Evolutionary conservation across 1,139 yeast species (phyloP).

Genomic region (Wickerhamomyces sp.): DNA sequence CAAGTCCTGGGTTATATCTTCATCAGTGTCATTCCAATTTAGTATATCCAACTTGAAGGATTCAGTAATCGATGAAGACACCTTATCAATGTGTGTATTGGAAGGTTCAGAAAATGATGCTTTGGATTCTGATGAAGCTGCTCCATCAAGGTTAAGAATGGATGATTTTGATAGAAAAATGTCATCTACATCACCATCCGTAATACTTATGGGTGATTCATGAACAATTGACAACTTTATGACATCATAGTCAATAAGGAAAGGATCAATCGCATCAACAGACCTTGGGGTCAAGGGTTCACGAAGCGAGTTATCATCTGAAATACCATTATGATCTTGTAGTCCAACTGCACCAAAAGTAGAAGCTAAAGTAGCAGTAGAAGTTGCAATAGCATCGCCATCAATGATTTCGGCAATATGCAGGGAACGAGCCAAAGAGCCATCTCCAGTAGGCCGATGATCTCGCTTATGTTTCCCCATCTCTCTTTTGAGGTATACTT

Average conservation of each 20-base stretch:
- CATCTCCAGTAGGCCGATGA: too few relatives aligned
- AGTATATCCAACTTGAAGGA: slow-evolving; percentile 6
- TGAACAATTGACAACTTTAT: background rate
- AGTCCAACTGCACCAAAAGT: too few relatives aligned
- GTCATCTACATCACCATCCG: background rate
- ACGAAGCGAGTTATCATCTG: too few relatives aligned
- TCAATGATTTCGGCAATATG: too few relatives aligned
- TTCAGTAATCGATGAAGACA: slow-evolving; percentile 2
- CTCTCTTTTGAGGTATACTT: too few relatives aligned
- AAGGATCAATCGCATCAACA: background rate
- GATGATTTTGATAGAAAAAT: background rate
- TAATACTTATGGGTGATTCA: background rate
- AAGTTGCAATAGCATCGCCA: too few relatives aligned
- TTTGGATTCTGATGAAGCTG: background rate
- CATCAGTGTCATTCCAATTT: slow-evolving; percentile 1
- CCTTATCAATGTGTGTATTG: background rate
- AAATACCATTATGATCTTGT: too few relatives aligned
- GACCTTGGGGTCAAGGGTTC: background rate
- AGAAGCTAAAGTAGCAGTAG: too few relatives aligned
- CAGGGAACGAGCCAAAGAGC: too few relatives aligned
- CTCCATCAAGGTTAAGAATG: background rate
- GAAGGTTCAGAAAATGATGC: background rate
- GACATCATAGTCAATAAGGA: background rate
- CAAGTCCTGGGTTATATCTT: background rate
- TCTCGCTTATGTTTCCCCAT: too few relatives aligned